A percentile compares a stretch with the other conserved stretches of the same genome.
These are phyloP conservation scores for Torulaspora globosa DNA, from an alignment of 1,139 yeast species.

Conservation along the genomic window DNA sequence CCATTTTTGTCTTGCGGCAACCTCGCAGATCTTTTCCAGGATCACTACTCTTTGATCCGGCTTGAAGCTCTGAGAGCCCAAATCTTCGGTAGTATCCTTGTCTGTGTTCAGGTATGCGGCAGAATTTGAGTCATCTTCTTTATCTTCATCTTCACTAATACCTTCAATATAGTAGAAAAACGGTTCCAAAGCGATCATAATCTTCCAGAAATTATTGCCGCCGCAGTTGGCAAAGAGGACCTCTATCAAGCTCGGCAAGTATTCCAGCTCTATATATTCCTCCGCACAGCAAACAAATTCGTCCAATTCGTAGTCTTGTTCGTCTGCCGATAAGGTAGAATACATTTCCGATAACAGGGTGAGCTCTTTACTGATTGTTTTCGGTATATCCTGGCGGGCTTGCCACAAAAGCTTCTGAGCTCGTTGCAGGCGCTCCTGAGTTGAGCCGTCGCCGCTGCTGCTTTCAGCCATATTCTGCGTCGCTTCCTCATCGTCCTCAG, in stretches of 20 bases:
- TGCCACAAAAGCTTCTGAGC: constrained; percentile 38
- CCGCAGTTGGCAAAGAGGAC: constrained; percentile 35
- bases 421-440: constrained; percentile 32
- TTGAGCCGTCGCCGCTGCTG: constrained; percentile 21
- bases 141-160: constrained; percentile 30
- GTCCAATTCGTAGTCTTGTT: constrained; percentile 37
- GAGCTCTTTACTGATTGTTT: constrained; percentile 36
- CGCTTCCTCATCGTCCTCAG: constrained; percentile 8
- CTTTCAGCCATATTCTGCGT: constrained; percentile 7
- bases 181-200: constrained; percentile 36
- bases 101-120: constrained; percentile 2
- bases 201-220: constrained; percentile 33
- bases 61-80: constrained; percentile 19
- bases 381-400: constrained; percentile 38
- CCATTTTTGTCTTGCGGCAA: constrained; percentile 39
- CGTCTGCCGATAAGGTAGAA: constrained; percentile 36
- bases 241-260: constrained; percentile 35
- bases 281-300: constrained; percentile 39
- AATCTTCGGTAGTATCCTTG: constrained; percentile 12
- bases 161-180: constrained; percentile 38
- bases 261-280: constrained; percentile 37
- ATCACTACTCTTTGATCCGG: constrained; percentile 38
- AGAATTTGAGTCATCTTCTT: constrained; percentile 12
- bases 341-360: constrained; percentile 37
- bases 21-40: constrained; percentile 37